phyloP scores from a whole-genome alignment of 306 rosid genomes.

The Lathyrus sativus region DNA sequence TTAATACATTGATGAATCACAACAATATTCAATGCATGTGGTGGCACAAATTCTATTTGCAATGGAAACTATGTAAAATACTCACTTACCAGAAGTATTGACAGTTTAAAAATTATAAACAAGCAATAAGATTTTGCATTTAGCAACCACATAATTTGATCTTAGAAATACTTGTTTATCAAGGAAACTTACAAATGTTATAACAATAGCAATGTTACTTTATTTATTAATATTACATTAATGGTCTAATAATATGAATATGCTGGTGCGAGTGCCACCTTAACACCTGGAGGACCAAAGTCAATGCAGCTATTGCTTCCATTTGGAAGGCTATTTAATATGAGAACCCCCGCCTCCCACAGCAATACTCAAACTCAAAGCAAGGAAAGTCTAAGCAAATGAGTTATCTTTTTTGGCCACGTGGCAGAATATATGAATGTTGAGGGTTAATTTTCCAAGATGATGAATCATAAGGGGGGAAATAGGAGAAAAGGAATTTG shows the following conservation, averaged over 20 bases:
- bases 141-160: constrained; percentile 13
- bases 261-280: not conserved
- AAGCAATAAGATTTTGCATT: constrained; percentile 4
- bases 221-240: constrained; percentile 24
- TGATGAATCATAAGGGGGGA: not conserved
- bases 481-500: not conserved
- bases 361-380: not conserved
- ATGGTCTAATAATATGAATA: constrained; percentile 19
- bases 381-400: not conserved
- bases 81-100: constrained; percentile 15
- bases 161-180: constrained; percentile 30
- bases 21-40: constrained; percentile 15
- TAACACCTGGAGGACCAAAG: constrained; percentile 6
- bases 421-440: constrained; percentile 10
- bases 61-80: constrained; percentile 4
- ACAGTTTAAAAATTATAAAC: not conserved
- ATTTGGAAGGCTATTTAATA: constrained; percentile 5
- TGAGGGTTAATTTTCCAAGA: constrained; percentile 14
- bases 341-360: not conserved
- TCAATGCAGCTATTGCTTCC: constrained; percentile 22
- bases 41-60: constrained; percentile 17
- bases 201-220: constrained; percentile 8
- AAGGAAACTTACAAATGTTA: constrained; percentile 4
- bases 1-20: constrained; percentile 15
- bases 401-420: constrained; percentile 1